Conservation (phyloP, 441 rosid species). For the Arabidopsis lyrata region DNA sequence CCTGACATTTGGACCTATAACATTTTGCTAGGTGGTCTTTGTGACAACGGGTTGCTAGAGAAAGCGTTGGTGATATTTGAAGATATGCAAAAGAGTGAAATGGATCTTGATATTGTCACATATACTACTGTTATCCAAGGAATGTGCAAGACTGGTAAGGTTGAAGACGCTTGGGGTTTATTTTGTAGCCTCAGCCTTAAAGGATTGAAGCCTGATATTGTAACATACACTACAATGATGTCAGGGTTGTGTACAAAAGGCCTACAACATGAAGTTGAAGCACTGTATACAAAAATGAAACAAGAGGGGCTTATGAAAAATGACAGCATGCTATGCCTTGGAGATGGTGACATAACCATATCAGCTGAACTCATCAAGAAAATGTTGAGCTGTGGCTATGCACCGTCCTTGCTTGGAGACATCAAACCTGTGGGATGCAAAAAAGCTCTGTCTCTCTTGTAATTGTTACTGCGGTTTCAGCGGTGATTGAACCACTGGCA, state of each 20-base stretch:
- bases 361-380: slow-evolving; percentile 37
- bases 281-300: slow-evolving; percentile 44
- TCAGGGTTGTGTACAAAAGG: slow-evolving; percentile 43
- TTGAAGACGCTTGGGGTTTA: slow-evolving; percentile 44
- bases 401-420: slow-evolving; percentile 8
- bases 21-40: slow-evolving; percentile 46
- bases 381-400: slow-evolving; percentile 26
- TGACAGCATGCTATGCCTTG: slow-evolving; percentile 26
- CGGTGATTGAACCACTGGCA: not conserved
- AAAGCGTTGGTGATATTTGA: slow-evolving; percentile 38
- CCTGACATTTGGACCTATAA: slow-evolving; percentile 41
- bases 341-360: slow-evolving; percentile 29
- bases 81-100: slow-evolving; percentile 33
- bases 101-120: slow-evolving; percentile 37
- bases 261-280: slow-evolving; percentile 39
- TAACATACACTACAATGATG: slow-evolving; percentile 44
- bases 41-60: slow-evolving; percentile 31
- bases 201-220: slow-evolving; percentile 43
- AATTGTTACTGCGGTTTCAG: slow-evolving; percentile 10
- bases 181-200: slow-evolving; percentile 30
- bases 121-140: slow-evolving; percentile 44
- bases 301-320: slow-evolving; percentile 31
- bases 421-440: not conserved
- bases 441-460: slow-evolving; percentile 17
- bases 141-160: slow-evolving; percentile 47